Evolutionary conservation across 2,329 filamentous ascomycete species (phyloP), one percentile per base, ranked within the genome.

Genomic region (Gnomoniopsis sp.): DNA sequence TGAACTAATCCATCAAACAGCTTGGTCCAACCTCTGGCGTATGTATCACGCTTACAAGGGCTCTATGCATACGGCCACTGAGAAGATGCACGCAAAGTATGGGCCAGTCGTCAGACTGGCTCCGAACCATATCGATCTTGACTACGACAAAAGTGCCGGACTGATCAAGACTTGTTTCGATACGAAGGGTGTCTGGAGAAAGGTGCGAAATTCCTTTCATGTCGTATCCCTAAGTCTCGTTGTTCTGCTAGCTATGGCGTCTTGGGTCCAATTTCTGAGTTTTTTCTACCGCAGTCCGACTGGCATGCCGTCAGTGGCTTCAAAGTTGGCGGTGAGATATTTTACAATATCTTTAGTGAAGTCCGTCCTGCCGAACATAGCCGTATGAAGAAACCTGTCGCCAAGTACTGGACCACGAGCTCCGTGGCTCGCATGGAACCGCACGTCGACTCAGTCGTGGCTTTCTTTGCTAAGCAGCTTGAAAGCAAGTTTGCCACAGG

Each of bases 401-500:
- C 54, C 46, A 56, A 56, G 3, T 56, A 56, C 33, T 56, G 54
- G 54, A 56, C 54, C 4, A 56, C 47, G 15, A 56, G 46, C 19
- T 47, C 54, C 6, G 47, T 56, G 22, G 36, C 34, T 8, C 47
- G 54, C 1, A 56, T 56, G 54, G 54, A 56, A n/a, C 54, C 54
- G 12, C 54, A 56, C 3, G 22, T 56, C 34, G 54, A 56, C n/a
- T 50, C 22, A 19, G 47, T 51, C 7, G 23, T 56, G 12, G 54
- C 54, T 1, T 56, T 50, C 23, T 43, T 56, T 21, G 54, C 23
- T 12, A 56, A 56, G 26, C 54, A 56, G 47, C 36, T 56, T n/a
- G 46, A 56, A 33, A 48, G 43, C 8, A 47, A 38, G 11, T 51
- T 22, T 15, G 23, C 47, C 8, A 48, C 41, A 6, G 46, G 36